Base-by-base conservation (phyloP, 352 stramenopile genomes). In the Phytophthora pistaciae region DNA sequence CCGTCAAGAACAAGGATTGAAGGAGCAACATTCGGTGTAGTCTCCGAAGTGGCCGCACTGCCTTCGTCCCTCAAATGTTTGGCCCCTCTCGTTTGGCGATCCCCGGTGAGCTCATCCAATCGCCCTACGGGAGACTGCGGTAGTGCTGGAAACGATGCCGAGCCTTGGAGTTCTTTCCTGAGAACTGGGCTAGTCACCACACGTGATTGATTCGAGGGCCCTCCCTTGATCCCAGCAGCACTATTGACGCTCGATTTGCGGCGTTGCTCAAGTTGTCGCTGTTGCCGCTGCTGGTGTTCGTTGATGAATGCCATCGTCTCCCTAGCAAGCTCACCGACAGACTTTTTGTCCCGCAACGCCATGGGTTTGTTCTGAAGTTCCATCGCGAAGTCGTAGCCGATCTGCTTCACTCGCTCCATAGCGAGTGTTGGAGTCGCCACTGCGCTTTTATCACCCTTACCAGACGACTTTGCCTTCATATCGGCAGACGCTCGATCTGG, bases 291-390 rank as follows among this genome's bases (percentile, higher is more conserved):
- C 8, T 79, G 52, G 6, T 68, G 70, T 36, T 91, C 82, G 20
- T 84, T 83, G 1, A 91, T 75, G 18, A 86, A 79, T 13, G 73
- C 66, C 40, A 93, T 69, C n/a, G 79, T 89, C 36, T 91, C 84
- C 5, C 85, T 65, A 36, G 85, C 85, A 3, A 93, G 66, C 56
- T 93, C 83, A 2, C 85, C 85, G 18, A 91, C 79, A 1, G 78
- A 88, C 61, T 84, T 88, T n/a, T 68, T 61, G 38, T 84, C 80
- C 11, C 72, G 63, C 16, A 77, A 71, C 23, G 70, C 60, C 25
- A 72, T 67, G 7, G 70, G 48, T 54, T 79, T 73, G 33, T 79
- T 75, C 23, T 83, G 68, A 21, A 93, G 69, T 57, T 93, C 85
- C 21, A 85, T 77, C 0, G 67, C 77, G 57, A 91, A 91, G 50